Evolutionary conservation across 1,139 yeast genomes (phyloP).

Genomic region (Diutina neorugosa): DNA sequence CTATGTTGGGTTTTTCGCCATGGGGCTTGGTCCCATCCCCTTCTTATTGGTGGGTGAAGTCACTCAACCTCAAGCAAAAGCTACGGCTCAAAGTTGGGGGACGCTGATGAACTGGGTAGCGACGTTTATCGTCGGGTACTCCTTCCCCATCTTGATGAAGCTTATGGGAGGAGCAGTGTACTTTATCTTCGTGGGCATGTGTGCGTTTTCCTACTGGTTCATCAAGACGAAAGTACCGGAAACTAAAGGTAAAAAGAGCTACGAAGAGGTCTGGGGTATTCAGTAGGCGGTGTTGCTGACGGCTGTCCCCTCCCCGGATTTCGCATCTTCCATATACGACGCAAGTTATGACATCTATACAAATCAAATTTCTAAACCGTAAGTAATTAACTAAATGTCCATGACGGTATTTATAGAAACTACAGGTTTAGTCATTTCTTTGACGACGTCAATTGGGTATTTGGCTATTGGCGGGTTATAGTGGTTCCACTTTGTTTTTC

Average conservation of each 20-base stretch:
- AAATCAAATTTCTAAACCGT: too few relatives aligned
- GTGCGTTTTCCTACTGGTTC: constrained; percentile 36
- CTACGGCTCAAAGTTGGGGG: constrained; percentile 87
- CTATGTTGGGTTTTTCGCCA: constrained; percentile 76
- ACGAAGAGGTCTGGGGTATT: constrained; percentile 48
- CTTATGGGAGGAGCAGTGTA: constrained; percentile 72
- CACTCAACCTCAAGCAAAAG: constrained; percentile 68
- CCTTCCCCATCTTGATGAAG: constrained; percentile 63
- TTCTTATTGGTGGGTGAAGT: constrained; percentile 82
- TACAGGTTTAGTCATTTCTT: too few relatives aligned
- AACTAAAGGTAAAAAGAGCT: constrained; percentile 53
- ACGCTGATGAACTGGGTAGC: constrained; percentile 86
- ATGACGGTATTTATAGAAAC: too few relatives aligned
- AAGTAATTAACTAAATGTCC: too few relatives aligned
- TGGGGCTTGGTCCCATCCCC: constrained; percentile 93
- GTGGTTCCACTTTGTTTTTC: too few relatives aligned
- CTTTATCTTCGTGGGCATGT: constrained; percentile 51
- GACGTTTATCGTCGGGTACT: constrained; percentile 68
- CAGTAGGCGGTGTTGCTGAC: not conserved
- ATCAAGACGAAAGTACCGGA: constrained; percentile 53
- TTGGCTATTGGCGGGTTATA: too few relatives aligned
- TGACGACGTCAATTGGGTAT: too few relatives aligned
- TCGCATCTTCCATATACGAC: not conserved
- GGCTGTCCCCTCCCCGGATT: not conserved
- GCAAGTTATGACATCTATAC: not conserved